Evolutionary conservation across 2,329 filamentous ascomycete genomes (phyloP), one percentile per base, ranked within the genome.

Genomic region (Aspergillus sclerotialis): DNA sequence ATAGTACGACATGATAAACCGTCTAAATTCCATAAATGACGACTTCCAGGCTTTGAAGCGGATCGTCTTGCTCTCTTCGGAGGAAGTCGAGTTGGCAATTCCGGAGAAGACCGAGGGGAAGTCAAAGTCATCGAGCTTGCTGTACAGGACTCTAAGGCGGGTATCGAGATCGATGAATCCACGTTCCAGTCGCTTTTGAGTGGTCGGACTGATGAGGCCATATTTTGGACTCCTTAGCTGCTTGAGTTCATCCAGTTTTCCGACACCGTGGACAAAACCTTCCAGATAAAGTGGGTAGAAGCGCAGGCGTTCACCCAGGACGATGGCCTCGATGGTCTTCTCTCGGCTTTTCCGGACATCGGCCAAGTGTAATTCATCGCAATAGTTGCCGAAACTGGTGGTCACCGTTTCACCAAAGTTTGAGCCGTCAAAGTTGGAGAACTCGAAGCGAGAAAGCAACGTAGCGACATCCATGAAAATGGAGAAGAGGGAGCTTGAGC

Each of bases 41-140:
- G 70, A 69, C 50, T 77, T 83, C 90, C 92, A 96, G 17, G 76
- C 73, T 58, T 88, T 87, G 68, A 93, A 96, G 14, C 81, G 79
- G 28, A 94, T 76, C 12, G 78, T 67, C 55, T 81, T 89, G 43
- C 85, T 80, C 58, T 94, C 87, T 1, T 72, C 72, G 14, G 78
- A 75, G 1, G 83, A 86, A 8, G 82, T 89, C 3, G 87, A 94
- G 58, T 81, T 88, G 52, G 86, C 90, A 45, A 88, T 78, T 21
- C 92, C 92, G 0, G 87, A 78, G 55, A 94, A 96, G 4, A 96
- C 68, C 1, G 85, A 84, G 0, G 89, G 88, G 49, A 94, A 95
- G 19, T 95, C 86, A 48, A 96, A 96, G 41, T 87, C 78, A 38
- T 84, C 79, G n/a, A 96, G 68, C 28, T 84, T 81, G 19, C 69